These are phyloP conservation scores for Colletotrichum brevisporum DNA, from an alignment of 2,329 filamentous ascomycete genomes.

Conservation along the genomic window DNA sequence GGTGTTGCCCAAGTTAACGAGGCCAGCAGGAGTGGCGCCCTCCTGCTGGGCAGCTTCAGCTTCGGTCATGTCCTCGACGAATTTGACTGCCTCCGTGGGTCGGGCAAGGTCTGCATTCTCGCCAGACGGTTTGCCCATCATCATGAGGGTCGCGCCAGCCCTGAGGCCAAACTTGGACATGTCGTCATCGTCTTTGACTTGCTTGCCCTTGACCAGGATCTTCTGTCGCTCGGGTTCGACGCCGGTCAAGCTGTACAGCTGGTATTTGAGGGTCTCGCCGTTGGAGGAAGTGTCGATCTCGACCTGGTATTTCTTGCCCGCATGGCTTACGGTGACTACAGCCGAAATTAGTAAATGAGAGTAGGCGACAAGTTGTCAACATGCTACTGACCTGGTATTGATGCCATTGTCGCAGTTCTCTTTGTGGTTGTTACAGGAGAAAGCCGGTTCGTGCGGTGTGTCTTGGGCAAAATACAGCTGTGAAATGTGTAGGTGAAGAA, in stretches of 20 bases:
- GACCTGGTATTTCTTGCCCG: slow-evolving; percentile 94
- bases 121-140: slow-evolving; percentile 91
- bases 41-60: slow-evolving; percentile 87
- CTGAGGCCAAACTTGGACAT: slow-evolving; percentile 89
- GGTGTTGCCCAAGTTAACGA: slow-evolving; percentile 95
- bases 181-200: slow-evolving; percentile 94
- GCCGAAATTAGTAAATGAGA: slow-evolving; percentile 43
- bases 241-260: slow-evolving; percentile 93
- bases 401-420: slow-evolving; percentile 59
- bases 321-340: slow-evolving; percentile 91
- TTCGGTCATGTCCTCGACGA: slow-evolving; percentile 97
- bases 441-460: slow-evolving; percentile 12
- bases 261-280: slow-evolving; percentile 95
- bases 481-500: slow-evolving; percentile 27
- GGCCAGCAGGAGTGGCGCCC: slow-evolving; percentile 87
- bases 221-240: slow-evolving; percentile 98
- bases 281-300: slow-evolving; percentile 88
- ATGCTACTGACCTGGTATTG: slow-evolving; percentile 65
- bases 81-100: slow-evolving; percentile 87
- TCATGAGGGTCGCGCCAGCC: slow-evolving; percentile 89
- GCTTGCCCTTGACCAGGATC: slow-evolving; percentile 92
- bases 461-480: slow-evolving; percentile 15
- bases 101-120: slow-evolving; percentile 73
- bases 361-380: slow-evolving; percentile 10
- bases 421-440: slow-evolving; percentile 34